Conservation (phyloP, 225 moss, liverwort and hornwort species). For the Sphagnum contortum region DNA sequence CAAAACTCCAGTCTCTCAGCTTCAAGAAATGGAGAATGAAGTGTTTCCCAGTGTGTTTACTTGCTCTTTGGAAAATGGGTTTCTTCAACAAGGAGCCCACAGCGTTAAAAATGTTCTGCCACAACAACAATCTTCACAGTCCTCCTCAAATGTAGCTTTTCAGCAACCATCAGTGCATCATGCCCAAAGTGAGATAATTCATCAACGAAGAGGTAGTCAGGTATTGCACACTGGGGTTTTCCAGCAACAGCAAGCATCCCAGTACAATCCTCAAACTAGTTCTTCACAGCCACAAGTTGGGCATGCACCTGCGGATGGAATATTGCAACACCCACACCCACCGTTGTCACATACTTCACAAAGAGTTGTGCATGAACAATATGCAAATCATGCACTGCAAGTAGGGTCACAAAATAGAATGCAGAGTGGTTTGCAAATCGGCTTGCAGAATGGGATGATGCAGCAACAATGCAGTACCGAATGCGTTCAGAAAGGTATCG, state of each 20-base stretch:
- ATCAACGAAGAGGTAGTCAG: conserved; percentile 18
- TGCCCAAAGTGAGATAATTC: conserved; percentile 20
- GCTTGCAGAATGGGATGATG: conserved; percentile 26
- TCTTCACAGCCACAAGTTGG: no score
- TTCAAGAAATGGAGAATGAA: conserved; percentile 36
- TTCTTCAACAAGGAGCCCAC: conserved; percentile 15
- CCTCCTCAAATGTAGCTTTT: conserved; percentile 7
- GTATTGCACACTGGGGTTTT: no score
- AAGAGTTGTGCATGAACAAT: no score
- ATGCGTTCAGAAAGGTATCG: conserved; percentile 6
- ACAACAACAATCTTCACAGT: conserved; percentile 19
- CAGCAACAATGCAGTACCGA: conserved; percentile 9
- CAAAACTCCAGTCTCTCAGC: conserved; percentile 16
- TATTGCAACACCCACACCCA: no score
- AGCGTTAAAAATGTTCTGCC: conserved; percentile 12
- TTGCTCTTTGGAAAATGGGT: conserved; percentile 23
- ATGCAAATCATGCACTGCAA: no score
- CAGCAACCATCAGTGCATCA: conserved; percentile 30
- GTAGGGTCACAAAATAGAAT: no score
- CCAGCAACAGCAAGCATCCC: no score
- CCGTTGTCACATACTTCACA: no score
- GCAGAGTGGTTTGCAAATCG: not conserved
- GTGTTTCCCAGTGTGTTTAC: conserved; percentile 40
- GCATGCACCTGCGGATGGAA: no score
- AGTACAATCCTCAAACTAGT: no score